Evolutionary conservation across 768 basidiomycete species (phyloP).

Genomic region (Lactarius evosmus): DNA sequence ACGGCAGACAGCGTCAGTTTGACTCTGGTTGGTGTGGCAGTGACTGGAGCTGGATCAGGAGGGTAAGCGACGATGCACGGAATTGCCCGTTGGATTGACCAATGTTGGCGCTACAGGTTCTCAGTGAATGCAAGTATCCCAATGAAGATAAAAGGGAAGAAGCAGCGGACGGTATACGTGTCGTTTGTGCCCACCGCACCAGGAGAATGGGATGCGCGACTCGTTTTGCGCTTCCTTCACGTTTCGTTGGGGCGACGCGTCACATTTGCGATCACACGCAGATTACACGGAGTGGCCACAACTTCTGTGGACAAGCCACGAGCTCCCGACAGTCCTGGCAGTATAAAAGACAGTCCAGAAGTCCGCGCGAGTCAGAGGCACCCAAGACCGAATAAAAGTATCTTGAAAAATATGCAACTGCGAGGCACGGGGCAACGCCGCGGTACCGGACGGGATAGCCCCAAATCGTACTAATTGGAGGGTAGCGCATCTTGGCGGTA

Average conservation of each 20-base stretch:
- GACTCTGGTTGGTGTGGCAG: background rate
- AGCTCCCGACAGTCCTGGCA: background rate
- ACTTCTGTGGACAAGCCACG: background rate
- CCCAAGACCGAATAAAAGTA: too few species aligned
- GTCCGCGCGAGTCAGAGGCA: background rate
- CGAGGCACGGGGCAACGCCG: background rate
- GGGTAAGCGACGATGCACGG: background rate
- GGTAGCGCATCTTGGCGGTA: background rate
- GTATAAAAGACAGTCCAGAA: background rate
- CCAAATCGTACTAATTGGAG: background rate
- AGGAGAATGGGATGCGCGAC: background rate
- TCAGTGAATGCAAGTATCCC: background rate
- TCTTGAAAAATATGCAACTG: background rate
- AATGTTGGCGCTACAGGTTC: background rate
- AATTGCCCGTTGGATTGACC: background rate
- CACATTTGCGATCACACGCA: background rate
- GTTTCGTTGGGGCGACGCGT: background rate
- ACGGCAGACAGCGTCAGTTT: background rate
- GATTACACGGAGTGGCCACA: conserved; percentile 1
- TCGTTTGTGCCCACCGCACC: background rate
- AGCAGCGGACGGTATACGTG: background rate
- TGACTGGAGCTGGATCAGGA: background rate
- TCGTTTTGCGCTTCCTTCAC: background rate
- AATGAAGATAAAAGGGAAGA: background rate
- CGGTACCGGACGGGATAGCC: background rate